Evolutionary conservation across 805 yeast species (phyloP), one percentile per base, ranked within the genome.

Genomic region (Candida caryicola): DNA sequence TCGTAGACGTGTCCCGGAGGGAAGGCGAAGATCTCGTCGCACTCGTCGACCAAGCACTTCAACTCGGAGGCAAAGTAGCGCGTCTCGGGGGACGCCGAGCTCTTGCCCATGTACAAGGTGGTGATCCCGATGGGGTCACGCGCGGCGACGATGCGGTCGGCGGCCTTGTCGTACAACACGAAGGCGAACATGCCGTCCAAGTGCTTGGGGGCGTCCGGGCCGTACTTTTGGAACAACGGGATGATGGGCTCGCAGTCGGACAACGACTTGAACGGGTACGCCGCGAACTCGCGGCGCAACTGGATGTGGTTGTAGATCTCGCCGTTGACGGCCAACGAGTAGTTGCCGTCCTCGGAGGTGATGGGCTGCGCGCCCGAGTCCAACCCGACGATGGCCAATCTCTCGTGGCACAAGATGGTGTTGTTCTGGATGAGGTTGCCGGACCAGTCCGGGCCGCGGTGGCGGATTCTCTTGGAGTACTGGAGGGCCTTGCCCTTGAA

Each of bases 371-470:
- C 96, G 60, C 99, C 99, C 31, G 96, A 74, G 64, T 89, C 97
- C 53, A 93, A 75, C 54, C 99, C 99, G 45, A 93, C 99, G 60
- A 93, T 90, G 50, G 98, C 95, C 62, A 93, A 76, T 74, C 99
- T 86, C 74, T 93, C 99, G 64, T 93, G 99, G 53, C 85, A 82
- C 51, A 93, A 68, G 50, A 93, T 82, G 33, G 97, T 87, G 49
- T 72, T 63, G 81, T 86, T 86, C 60, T 81, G 80, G 49, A 77
- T 69, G 49, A 76, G 62, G 80, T 88, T 89, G 58, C 99, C 99
- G 27, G 89, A 77, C 99, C 99, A 93, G 69, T 93, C 99, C 51
- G 99, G 99, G 58, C 99, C 99, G 69, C 99, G 83, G 69, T 93
- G 99, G 72, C 99, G 82, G 63, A 91, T 84, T 69, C 90, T 79